Evolutionary conservation across 139 green algal genomes (phyloP), one percentile per base, ranked within the genome.

Genomic region (Choricystis sp.): DNA sequence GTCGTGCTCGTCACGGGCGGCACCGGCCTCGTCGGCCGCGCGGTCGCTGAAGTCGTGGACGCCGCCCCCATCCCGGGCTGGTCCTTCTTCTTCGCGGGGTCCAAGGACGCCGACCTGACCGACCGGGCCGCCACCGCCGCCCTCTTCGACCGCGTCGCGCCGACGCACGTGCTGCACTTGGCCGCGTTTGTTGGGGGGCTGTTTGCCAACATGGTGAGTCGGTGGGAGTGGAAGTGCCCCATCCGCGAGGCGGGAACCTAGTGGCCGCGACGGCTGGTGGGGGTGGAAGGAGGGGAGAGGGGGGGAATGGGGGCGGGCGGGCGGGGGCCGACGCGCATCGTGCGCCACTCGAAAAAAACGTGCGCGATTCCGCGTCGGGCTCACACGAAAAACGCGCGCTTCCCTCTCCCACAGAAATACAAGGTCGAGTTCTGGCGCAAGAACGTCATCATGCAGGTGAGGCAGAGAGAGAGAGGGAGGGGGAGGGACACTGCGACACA

Each of bases 171-270:
- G 30, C 64, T 83, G 28, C 77, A 83, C 58, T 65, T 83, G 31
- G 77, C 77, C 5, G 77, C 77, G 0, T 31, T 69, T 28, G 77
- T 83, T 22, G 77, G 77, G 1, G 77, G 77, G 3, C 48, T 83
- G 21, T 83, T 83, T 70, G 69, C 66, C 27, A 83, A 83, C 64
- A 83, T 83, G 77, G 64, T 73, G 48, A 57, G 70, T 57, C 68
- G 60, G 52, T 31, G n/a, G 21, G 29, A 4, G n/a, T n/a, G n/a
- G n/a, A n/a, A n/a, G n/a, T n/a, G n/a, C n/a, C n/a, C n/a, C n/a
- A n/a, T n/a, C n/a, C n/a, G n/a, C n/a, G n/a, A n/a, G n/a, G n/a
- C n/a, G n/a, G n/a, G n/a, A n/a, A n/a, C n/a, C n/a, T n/a, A n/a
- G n/a, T n/a, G n/a, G n/a, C n/a, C n/a, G n/a, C n/a, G n/a, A n/a